Base-by-base conservation (phyloP, 73 alveolate species). In the Paramecium tetraurelia region DNA sequence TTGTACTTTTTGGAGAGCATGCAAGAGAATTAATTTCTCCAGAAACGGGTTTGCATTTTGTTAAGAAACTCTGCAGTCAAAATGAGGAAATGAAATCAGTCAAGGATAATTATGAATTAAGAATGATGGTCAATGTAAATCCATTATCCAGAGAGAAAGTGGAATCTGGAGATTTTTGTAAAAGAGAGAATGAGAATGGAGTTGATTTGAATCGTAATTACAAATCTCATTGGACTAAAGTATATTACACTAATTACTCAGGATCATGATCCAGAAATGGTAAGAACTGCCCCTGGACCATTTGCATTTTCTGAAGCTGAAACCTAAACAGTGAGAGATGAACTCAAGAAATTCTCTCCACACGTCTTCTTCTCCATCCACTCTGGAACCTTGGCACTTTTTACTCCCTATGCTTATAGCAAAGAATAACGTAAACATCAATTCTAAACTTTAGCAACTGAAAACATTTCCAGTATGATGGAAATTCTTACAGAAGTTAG, bases 141-240 rank as follows among this genome's bases (percentile, higher is more conserved):
- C 97, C 97, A 4, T 33, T 29, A 5, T 76, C 94, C 7, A 21
- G 97, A 68, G 58, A 31, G 6, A 70, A 86, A 38, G 97, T 94
- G 3, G 97, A 94, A 69, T n/a, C 69, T 2, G 97, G 97, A 22
- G 93, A 86, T 38, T 92, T 31, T 58, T 93, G 96, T 59, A 20
- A 75, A 36, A 92, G 97, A 80, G 93, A 93, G 21, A 94, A 94
- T 86, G 93, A 58, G n/a, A 85, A 59, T 35, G 96, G 96, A 29
- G 95, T 93, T 38, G 97, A 94, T 72, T 22, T 94, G 27, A 94
- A 94, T 69, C 43, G 96, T 35, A 94, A 94, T 80, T 94, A 94
- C 85, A 95, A 88, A 63, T 18, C 77, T 35, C 95, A 94, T 86
- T 93, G 96, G 95, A 16, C 83, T 33, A 10, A 18, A 36, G 86